A percentile compares a stretch with the other conserved stretches of the same genome.
phyloP scores from a whole-genome alignment of 257 asterid genomes.

The Solanum sparsipilum region DNA sequence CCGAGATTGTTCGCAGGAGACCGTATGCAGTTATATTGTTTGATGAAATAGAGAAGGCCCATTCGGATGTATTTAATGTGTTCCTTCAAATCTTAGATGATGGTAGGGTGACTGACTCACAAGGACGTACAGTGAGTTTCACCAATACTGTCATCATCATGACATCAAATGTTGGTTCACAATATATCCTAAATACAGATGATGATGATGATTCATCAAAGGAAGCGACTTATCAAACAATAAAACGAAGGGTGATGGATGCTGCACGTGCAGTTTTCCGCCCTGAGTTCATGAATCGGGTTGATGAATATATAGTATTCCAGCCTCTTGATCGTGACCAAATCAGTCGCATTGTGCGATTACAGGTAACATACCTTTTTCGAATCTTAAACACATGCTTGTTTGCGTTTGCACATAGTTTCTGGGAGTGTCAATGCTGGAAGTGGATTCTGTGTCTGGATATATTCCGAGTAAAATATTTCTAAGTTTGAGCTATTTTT shows the following conservation, averaged over 20 bases:
- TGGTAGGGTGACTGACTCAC: conserved; percentile 93
- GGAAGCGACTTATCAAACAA: conserved; percentile 63
- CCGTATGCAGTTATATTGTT: conserved; percentile 83
- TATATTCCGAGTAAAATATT: not conserved
- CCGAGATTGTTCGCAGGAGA: conserved; percentile 80
- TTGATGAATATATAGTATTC: conserved; percentile 90
- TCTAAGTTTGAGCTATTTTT: not conserved
- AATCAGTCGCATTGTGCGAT: conserved; percentile 49
- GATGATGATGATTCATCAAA: conserved; percentile 38
- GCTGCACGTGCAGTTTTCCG: conserved; percentile 81
- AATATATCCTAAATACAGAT: conserved; percentile 59
- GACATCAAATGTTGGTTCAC: conserved; percentile 96
- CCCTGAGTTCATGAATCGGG: conserved; percentile 94
- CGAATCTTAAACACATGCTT: not conserved
- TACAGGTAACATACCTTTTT: conserved; percentile 43
- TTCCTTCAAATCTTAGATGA: conserved; percentile 91
- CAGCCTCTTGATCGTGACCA: conserved; percentile 86
- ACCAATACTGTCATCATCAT: conserved; percentile 75
- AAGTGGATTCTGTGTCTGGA: not conserved
- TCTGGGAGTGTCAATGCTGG: not conserved
- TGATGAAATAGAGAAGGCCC: conserved; percentile 95
- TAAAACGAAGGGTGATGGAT: conserved; percentile 67
- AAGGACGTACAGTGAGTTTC: conserved; percentile 91
- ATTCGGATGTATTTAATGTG: conserved; percentile 77
- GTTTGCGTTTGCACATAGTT: not conserved